Conservation (phyloP, 768 basidiomycete species). For the Suillus discolor region DNA sequence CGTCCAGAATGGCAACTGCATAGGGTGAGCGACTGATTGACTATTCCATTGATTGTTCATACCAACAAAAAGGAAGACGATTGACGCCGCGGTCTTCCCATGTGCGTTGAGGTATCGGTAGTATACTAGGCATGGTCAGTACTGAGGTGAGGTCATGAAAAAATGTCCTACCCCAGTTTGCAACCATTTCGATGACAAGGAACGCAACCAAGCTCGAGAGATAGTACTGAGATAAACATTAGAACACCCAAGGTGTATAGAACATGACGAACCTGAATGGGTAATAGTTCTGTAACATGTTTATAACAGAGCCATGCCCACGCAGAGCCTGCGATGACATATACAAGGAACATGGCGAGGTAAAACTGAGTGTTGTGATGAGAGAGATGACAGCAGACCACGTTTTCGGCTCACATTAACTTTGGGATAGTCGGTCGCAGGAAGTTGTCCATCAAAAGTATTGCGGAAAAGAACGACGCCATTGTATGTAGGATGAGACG, state of each 20-base stretch:
- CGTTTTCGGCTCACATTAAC: conserved; percentile 66
- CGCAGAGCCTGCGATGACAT: conserved; percentile 60
- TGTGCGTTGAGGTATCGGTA: conserved; percentile 94
- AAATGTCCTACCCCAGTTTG: conserved; percentile 72
- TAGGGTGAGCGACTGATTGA: conserved; percentile 8
- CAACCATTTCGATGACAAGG: conserved; percentile 92
- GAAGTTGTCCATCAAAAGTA: conserved; percentile 82
- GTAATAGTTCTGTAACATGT: conserved; percentile 81
- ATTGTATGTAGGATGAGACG: conserved; percentile 74
- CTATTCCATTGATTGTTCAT: conserved; percentile 28
- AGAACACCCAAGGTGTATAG: conserved; percentile 1
- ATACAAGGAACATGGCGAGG: conserved; percentile 80
- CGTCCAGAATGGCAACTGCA: conserved; percentile 92
- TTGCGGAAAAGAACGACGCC: conserved; percentile 87
- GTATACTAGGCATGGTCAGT: conserved; percentile 56
- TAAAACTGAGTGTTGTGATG: conserved; percentile 66
- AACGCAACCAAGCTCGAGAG: conserved; percentile 86
- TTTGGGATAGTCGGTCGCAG: conserved; percentile 97
- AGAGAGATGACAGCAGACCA: conserved; percentile 1
- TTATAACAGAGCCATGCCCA: conserved; percentile 89
- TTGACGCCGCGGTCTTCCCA: conserved; percentile 70
- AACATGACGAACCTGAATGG: conserved; percentile 66
- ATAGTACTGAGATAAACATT: conserved; percentile 64
- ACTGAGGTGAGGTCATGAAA: conserved; percentile 9
- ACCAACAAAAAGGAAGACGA: conserved; percentile 93